These are phyloP conservation scores for Vitis rotundifolia DNA, from an alignment of 164 flowering plant species.

Conservation along the genomic window DNA sequence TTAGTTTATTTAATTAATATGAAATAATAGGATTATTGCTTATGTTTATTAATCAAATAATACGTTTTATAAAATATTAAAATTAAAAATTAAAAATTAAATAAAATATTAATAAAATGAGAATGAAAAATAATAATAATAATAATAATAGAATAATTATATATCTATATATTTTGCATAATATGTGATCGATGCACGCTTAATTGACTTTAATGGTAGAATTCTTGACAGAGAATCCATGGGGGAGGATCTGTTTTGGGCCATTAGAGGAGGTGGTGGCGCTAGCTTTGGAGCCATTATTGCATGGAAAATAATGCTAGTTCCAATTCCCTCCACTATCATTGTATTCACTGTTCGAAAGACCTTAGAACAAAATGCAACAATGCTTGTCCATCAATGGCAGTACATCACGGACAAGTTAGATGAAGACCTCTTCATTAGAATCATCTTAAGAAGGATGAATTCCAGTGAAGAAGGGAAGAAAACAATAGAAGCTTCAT, in stretches of 20 bases:
- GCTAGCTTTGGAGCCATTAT: slow-evolving; percentile 22
- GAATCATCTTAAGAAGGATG: background rate
- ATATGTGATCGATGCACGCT: slow-evolving; percentile 24
- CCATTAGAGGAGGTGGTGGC: slow-evolving; percentile 29
- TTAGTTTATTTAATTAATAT: no score
- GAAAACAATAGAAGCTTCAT: slow-evolving; percentile 14
- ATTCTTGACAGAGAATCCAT: slow-evolving; percentile 5
- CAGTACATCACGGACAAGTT: slow-evolving; percentile 21
- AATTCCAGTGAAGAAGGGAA: background rate
- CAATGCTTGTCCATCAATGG: slow-evolving; percentile 19
- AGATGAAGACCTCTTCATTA: slow-evolving; percentile 26
- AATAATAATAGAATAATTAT: no score
- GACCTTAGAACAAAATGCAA: slow-evolving; percentile 16
- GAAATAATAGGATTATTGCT: no score
- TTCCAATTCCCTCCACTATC: slow-evolving; percentile 20
- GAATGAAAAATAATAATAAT: no score
- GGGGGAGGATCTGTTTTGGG: slow-evolving; percentile 2
- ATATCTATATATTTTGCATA: no score
- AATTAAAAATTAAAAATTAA: no score
- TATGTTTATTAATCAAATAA: no score
- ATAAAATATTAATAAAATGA: no score
- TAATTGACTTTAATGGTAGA: slow-evolving; percentile 18
- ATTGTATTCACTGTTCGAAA: slow-evolving; percentile 19
- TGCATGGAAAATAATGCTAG: slow-evolving; percentile 25
- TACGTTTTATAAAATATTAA: no score